Evolutionary conservation across 495 filamentous ascomycete species (phyloP).

Genomic region (Choiromyces venosus): DNA sequence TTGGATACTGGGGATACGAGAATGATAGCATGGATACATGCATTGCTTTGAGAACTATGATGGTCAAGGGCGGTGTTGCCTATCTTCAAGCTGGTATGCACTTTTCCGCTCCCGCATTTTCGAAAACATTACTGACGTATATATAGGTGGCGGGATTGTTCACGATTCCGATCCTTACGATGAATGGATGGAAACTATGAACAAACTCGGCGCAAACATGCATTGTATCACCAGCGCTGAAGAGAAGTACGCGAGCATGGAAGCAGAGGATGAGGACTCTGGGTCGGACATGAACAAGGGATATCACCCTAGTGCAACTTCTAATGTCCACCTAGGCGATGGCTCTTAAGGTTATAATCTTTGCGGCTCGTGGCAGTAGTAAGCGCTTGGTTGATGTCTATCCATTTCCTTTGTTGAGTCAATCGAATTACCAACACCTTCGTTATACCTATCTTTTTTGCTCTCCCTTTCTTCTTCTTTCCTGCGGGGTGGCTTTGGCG

Average conservation of each 20-base stretch:
- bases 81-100: constrained; percentile 76
- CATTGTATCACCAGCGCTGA: constrained; percentile 80
- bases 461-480: background rate
- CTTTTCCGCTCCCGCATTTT: background rate
- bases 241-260: constrained; percentile 58
- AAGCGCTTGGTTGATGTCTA: background rate
- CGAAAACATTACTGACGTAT: constrained; percentile 4
- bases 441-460: background rate
- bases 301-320: constrained; percentile 47
- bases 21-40: constrained; percentile 97
- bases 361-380: background rate
- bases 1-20: constrained; percentile 80
- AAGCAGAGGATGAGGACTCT: constrained; percentile 44
- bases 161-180: constrained; percentile 92
- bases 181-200: constrained; percentile 94
- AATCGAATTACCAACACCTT: background rate
- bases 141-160: constrained; percentile 82
- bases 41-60: constrained; percentile 95
- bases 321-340: constrained; percentile 46
- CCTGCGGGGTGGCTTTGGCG: background rate
- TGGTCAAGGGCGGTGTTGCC: constrained; percentile 82
- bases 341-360: constrained; percentile 15
- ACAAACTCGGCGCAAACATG: constrained; percentile 87
- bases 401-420: background rate
- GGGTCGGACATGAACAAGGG: constrained; percentile 45